Evolutionary conservation across 129 eudicot genomes (phyloP).

Genomic region (Cynara cardunculus): DNA sequence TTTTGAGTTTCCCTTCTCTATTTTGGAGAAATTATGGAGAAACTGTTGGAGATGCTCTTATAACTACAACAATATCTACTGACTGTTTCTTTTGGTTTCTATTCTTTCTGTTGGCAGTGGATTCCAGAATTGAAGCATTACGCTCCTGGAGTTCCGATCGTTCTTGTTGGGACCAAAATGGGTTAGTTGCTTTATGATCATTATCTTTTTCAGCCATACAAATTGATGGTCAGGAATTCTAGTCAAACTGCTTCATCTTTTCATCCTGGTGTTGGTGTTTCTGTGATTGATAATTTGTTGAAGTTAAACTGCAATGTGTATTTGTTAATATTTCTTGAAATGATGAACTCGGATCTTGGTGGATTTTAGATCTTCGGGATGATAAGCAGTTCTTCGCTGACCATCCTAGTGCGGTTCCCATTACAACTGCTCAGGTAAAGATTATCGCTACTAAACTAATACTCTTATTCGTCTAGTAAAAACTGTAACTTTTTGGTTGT

Average conservation of each 20-base stretch:
- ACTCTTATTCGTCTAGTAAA: background rate
- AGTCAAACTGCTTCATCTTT: background rate
- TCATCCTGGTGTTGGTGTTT: background rate
- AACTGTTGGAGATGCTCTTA: background rate
- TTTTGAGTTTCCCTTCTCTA: background rate
- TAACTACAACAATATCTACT: background rate
- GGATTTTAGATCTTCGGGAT: slow-evolving; percentile 46
- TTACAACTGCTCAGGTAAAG: slow-evolving; percentile 48
- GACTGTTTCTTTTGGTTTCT: background rate
- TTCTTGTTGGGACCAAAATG: slow-evolving; percentile 55
- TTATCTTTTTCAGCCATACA: background rate
- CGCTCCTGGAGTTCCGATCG: slow-evolving; percentile 56
- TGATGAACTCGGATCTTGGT: slow-evolving; percentile 7
- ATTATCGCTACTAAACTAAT: background rate
- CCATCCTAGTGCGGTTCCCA: slow-evolving; percentile 57
- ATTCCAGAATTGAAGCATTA: slow-evolving; percentile 56
- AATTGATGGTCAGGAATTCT: background rate
- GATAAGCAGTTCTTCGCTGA: slow-evolving; percentile 51
- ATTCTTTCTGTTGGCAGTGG: slow-evolving; percentile 36
- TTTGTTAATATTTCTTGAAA: background rate
- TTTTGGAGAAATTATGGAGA: too few relatives aligned
- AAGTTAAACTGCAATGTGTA: background rate
- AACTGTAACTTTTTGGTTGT: background rate
- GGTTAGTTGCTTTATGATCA: slow-evolving; percentile 29
- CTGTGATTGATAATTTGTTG: background rate